Conservation (phyloP, 768 basidiomycete genomes). For the Psilocybe azurescens region DNA sequence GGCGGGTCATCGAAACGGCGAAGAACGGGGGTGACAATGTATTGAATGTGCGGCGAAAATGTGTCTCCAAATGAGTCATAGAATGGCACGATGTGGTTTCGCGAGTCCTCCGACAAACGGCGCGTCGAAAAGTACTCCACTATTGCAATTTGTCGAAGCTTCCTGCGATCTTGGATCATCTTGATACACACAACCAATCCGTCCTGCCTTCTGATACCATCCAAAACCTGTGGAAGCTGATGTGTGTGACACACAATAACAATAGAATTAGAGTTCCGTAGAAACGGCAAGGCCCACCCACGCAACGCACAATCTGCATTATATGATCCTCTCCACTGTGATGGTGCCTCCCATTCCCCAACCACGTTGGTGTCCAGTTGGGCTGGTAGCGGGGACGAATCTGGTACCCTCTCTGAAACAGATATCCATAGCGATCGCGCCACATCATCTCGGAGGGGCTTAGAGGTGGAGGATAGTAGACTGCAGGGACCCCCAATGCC, state of each 20-base stretch:
- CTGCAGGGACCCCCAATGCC: constrained; percentile 16
- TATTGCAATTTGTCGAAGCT: constrained; percentile 30
- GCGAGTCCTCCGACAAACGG: constrained; percentile 23
- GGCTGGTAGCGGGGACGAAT: constrained; percentile 33
- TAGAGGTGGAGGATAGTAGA: constrained; percentile 29
- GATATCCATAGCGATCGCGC: constrained; percentile 32
- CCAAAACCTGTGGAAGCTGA: constrained; percentile 33
- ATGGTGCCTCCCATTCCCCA: constrained; percentile 27
- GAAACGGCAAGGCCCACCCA: background rate
- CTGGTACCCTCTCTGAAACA: constrained; percentile 30
- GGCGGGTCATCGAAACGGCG: constrained; percentile 40
- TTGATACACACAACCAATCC: constrained; percentile 35
- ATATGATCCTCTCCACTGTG: constrained; percentile 33
- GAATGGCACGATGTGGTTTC: constrained; percentile 32
- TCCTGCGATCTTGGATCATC: constrained; percentile 28
- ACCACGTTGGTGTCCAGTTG: constrained; percentile 27
- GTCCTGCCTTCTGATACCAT: constrained; percentile 29
- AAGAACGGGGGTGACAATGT: constrained; percentile 43
- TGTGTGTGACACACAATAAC: background rate
- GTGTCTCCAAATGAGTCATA: constrained; percentile 28
- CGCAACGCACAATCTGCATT: constrained; percentile 28
- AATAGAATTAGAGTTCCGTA: background rate
- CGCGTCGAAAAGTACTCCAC: constrained; percentile 28
- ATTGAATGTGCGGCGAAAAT: constrained; percentile 27
- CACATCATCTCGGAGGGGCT: constrained; percentile 32